A percentile compares a stretch with the other conserved stretches of the same genome.
Conservation (phyloP, 2,329 filamentous ascomycete species). For the Trichoderma oligosporum region DNA sequence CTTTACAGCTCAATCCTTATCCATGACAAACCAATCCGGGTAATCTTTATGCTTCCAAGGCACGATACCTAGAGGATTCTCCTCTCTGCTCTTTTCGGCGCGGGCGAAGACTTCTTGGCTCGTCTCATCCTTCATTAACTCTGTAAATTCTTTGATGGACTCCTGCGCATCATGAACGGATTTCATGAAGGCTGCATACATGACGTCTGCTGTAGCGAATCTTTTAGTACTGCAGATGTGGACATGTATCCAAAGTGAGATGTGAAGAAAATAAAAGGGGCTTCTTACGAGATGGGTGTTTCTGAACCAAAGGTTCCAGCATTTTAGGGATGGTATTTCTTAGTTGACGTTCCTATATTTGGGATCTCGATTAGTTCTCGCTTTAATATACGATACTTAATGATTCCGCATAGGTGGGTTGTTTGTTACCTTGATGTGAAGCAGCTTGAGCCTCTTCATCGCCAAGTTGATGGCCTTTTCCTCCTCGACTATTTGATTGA, state of each 20-base stretch:
- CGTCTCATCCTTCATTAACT: slow-evolving; percentile 45
- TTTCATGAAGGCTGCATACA: slow-evolving; percentile 47
- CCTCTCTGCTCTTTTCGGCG: slow-evolving; percentile 50
- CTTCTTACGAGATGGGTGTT: slow-evolving; percentile 49
- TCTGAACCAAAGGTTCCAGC: slow-evolving; percentile 47
- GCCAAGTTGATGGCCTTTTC: slow-evolving; percentile 49
- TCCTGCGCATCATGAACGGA: slow-evolving; percentile 45
- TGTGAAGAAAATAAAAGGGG: neutral
- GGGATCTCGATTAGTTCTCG: slow-evolving; percentile 22
- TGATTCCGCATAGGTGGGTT: no score
- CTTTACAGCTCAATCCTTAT: slow-evolving; percentile 24
- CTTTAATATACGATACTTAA: neutral
- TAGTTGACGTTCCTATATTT: slow-evolving; percentile 32
- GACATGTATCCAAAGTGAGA: neutral
- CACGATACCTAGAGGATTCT: slow-evolving; percentile 54
- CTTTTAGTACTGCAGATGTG: neutral
- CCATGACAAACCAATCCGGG: slow-evolving; percentile 52
- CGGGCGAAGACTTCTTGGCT: slow-evolving; percentile 50
- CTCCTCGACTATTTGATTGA: slow-evolving; percentile 38
- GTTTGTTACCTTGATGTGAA: slow-evolving; percentile 57
- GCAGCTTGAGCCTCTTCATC: slow-evolving; percentile 48
- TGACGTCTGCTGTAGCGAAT: slow-evolving; percentile 44
- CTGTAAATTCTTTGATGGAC: slow-evolving; percentile 51
- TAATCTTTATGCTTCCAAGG: slow-evolving; percentile 58
- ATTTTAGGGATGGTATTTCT: slow-evolving; percentile 38